Evolutionary conservation across 2,329 filamentous ascomycete genomes (phyloP), one percentile per base, ranked within the genome.

Genomic region (Cryoendolithus antarcticus): DNA sequence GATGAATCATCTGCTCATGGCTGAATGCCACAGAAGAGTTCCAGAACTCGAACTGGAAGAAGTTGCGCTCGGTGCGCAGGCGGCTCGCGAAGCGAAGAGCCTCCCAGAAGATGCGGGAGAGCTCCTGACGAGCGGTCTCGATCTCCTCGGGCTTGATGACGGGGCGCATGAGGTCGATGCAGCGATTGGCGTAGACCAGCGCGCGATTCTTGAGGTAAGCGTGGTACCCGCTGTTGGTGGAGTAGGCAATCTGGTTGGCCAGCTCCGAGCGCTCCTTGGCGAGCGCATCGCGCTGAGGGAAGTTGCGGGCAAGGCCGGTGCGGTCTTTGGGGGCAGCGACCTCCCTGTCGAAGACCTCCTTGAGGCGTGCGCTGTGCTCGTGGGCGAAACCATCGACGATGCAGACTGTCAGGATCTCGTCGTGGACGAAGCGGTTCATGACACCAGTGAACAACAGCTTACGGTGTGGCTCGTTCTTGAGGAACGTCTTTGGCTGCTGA

Each of bases 1-100:
- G 44, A 13, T 47, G 42, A 9, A 45, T 40, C 44, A 47, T 47
- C 8, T 15, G 9, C 28, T 39, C 38, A n/a, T 34, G n/a, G 28
- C 43, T 41, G 34, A 35, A 48, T 10, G 39, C 34, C 24, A 11
- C 21, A 11, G 44, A 44, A 21, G 30, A 38, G 24, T 30, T 15
- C 34, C 42, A 39, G 39, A 39, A 43, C 7, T 28, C 28, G 30
- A 31, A 30, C 19, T 43, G 35, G 21, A 34, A 43, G 21, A 34
- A 19, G 29, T 34, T 34, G 4, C 35, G 30, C 19, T 47, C 44
- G 29, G 34, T 21, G 15, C 44, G 44, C 42, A 47, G 41, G 37
- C 46, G 44, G 9, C 40, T 30, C 6, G 11, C 42, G 35, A 47
- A 43, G 27, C 38, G 34, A 21, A 45, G 11, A 27, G 43, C 44